Percentiles rank a stretch among this genome's conserved stretches.
Evolutionary conservation across 495 filamentous ascomycete genomes (phyloP).

Genomic region (Sabuloglossum arenarium): DNA sequence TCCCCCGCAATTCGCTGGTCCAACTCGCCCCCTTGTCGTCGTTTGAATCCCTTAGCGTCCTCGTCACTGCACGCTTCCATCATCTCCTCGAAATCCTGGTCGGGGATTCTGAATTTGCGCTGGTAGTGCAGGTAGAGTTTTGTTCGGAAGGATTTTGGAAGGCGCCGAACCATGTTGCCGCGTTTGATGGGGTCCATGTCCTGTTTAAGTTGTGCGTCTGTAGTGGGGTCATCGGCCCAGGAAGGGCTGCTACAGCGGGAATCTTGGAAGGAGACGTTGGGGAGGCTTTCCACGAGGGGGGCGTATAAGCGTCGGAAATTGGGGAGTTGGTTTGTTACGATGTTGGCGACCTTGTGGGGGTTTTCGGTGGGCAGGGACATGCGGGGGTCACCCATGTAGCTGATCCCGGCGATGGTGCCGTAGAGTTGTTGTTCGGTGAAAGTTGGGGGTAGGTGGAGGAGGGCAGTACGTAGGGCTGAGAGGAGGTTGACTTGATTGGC

Average conservation of each 20-base stretch:
- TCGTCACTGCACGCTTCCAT: slow-evolving; percentile 49
- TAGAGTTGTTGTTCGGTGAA: slow-evolving; percentile 85
- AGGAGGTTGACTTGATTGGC: slow-evolving; percentile 91
- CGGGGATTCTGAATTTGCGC: slow-evolving; percentile 68
- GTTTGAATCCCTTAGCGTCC: slow-evolving; percentile 42
- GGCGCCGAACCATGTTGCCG: slow-evolving; percentile 85
- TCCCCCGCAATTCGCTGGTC: slow-evolving; percentile 61
- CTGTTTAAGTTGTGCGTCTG: slow-evolving; percentile 44
- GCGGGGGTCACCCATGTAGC: slow-evolving; percentile 83
- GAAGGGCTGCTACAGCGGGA: slow-evolving; percentile 32
- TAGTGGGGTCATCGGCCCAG: slow-evolving; percentile 37
- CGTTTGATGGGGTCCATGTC: slow-evolving; percentile 81
- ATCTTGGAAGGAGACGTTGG: slow-evolving; percentile 70
- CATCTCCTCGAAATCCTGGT: slow-evolving; percentile 67
- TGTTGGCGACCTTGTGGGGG: slow-evolving; percentile 81
- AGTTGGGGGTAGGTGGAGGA: slow-evolving; percentile 58
- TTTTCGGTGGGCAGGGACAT: slow-evolving; percentile 81
- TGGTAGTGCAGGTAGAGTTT: slow-evolving; percentile 91
- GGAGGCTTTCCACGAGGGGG: slow-evolving; percentile 71
- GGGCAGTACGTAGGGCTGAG: slow-evolving; percentile 71
- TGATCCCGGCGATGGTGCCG: slow-evolving; percentile 71
- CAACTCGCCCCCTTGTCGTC: slow-evolving; percentile 60
- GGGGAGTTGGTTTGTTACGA: slow-evolving; percentile 72
- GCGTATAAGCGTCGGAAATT: slow-evolving; percentile 82
- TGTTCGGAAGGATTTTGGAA: slow-evolving; percentile 71